Percentiles rank a stretch among this genome's conserved stretches.
Conservation (phyloP, 306 rosid species). For the Cucurbita argyrosperma region DNA sequence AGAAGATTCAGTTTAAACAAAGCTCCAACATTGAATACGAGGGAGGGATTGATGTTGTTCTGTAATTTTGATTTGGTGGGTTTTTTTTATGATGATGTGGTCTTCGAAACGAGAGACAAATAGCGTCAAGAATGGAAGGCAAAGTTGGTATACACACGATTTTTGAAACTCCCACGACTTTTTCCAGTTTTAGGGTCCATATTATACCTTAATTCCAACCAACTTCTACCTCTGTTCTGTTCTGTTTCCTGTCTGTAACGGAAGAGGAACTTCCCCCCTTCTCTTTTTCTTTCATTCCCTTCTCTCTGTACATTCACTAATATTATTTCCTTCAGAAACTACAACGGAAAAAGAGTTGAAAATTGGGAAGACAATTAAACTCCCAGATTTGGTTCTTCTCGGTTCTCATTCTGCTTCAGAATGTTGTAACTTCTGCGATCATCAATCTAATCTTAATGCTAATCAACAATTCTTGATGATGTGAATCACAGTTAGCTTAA, state of each 20-base stretch:
- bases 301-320: slow-evolving; percentile 53
- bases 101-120: neutral
- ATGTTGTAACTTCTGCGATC: neutral
- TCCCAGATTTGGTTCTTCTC: neutral
- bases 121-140: neutral
- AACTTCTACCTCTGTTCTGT: neutral
- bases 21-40: too few relatives aligned
- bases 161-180: neutral
- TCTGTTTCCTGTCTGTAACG: neutral
- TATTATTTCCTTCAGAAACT: slow-evolving; percentile 38
- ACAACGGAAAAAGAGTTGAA: neutral
- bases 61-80: neutral
- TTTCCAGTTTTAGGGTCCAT: slow-evolving; percentile 2
- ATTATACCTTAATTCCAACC: neutral
- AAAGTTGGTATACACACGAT: neutral
- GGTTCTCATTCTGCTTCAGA: neutral
- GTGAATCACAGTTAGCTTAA: slow-evolving; percentile 29
- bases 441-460: slow-evolving; percentile 15
- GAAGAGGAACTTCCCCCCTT: neutral
- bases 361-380: neutral
- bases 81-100: neutral
- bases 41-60: neutral
- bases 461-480: neutral
- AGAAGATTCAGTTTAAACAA: neutral
- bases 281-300: neutral